Conservation (phyloP, 768 basidiomycete genomes). For the Sistotremastrum niveocremeum region DNA sequence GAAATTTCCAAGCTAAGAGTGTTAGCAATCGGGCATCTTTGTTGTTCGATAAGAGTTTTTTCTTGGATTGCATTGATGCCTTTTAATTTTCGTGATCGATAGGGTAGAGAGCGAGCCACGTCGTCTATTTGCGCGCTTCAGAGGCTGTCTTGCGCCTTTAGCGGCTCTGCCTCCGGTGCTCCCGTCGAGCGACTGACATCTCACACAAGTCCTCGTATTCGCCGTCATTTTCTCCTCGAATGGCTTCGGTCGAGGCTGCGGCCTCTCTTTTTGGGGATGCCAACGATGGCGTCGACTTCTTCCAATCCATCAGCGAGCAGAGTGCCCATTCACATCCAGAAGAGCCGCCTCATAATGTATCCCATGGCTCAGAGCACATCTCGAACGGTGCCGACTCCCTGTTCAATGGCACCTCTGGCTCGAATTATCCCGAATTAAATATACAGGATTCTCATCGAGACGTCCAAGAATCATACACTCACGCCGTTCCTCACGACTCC, state of each 20-base stretch:
- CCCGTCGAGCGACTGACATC: too few species aligned
- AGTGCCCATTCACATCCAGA: constrained; percentile 10
- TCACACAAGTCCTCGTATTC: too few species aligned
- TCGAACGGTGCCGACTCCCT: background rate
- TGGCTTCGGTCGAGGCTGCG: constrained; percentile 64
- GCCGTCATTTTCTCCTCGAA: constrained; percentile 9
- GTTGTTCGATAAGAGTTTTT: too few species aligned
- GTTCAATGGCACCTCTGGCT: background rate
- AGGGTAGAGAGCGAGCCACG: too few species aligned
- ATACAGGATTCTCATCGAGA: constrained; percentile 16
- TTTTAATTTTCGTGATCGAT: too few species aligned
- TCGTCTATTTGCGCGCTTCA: too few species aligned
- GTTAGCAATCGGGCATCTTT: too few species aligned
- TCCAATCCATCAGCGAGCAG: constrained; percentile 33
- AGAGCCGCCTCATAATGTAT: background rate
- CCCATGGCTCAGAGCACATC: background rate
- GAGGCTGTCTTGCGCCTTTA: too few species aligned
- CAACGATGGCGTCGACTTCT: constrained; percentile 48
- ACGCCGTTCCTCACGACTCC: constrained; percentile 3
- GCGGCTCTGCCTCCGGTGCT: too few species aligned
- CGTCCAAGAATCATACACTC: constrained; percentile 11
- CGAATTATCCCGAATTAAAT: constrained; percentile 12
- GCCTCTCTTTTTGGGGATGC: constrained; percentile 67
- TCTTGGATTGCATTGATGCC: too few species aligned
- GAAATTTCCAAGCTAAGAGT: too few species aligned